A percentile compares a stretch with the other conserved stretches of the same genome.
Conservation (phyloP, 331 rosid genomes). For the Arachis monticola region DNA sequence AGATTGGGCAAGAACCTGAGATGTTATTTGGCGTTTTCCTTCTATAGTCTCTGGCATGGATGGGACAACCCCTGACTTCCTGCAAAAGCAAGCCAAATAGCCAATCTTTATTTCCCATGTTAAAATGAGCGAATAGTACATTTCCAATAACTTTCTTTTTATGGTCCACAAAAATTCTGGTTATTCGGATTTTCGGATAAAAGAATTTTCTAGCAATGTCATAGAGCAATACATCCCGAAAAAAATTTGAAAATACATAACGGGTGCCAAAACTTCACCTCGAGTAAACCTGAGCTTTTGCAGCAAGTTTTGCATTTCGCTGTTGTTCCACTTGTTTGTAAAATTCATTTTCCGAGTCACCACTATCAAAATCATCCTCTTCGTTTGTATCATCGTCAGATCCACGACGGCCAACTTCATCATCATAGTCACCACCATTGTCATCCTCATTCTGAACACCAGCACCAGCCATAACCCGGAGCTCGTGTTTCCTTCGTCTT, state of each 20-base stretch:
- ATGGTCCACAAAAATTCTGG: too few relatives aligned
- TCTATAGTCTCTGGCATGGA: slow-evolving; percentile 58
- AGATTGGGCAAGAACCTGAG: slow-evolving; percentile 54
- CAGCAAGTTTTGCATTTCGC: slow-evolving; percentile 69
- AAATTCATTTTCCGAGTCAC: slow-evolving; percentile 69
- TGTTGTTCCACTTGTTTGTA: slow-evolving; percentile 63
- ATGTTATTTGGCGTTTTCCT: slow-evolving; percentile 71
- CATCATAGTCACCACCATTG: slow-evolving; percentile 40
- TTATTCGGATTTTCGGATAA: neutral
- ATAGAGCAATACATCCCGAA: neutral
- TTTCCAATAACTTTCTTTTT: neutral
- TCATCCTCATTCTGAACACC: slow-evolving; percentile 59
- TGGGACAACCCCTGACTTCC: slow-evolving; percentile 46
- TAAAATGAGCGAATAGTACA: neutral
- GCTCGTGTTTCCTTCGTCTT: slow-evolving; percentile 71
- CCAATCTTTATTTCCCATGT: slow-evolving; percentile 10
- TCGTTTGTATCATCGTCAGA: slow-evolving; percentile 43
- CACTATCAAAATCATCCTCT: slow-evolving; percentile 50
- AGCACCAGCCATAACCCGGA: slow-evolving; percentile 72
- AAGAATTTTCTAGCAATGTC: slow-evolving; percentile 5
- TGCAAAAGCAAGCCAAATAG: slow-evolving; percentile 40
- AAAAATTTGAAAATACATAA: neutral
- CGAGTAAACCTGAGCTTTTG: slow-evolving; percentile 60
- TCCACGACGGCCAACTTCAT: slow-evolving; percentile 40
- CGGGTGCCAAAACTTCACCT: slow-evolving; percentile 56